These are phyloP conservation scores for Epithele typhae DNA, from an alignment of 768 basidiomycete species.

Conservation along the genomic window DNA sequence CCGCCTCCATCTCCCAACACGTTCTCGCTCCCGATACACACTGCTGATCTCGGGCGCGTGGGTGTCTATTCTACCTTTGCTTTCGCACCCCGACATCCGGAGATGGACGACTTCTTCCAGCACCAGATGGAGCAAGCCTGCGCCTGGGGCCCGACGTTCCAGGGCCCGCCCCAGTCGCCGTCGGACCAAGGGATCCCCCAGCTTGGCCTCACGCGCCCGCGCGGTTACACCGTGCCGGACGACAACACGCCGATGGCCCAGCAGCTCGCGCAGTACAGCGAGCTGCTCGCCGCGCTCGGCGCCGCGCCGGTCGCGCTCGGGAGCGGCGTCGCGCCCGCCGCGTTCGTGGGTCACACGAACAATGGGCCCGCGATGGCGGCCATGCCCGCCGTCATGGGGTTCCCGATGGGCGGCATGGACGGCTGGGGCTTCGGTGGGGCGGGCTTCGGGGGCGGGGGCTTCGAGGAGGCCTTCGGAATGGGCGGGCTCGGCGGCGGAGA, in stretches of 20 bases:
- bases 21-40: conserved; percentile 9
- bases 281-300: background rate
- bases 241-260: background rate
- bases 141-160: background rate
- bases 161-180: background rate
- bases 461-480: no score
- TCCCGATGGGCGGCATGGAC: no score
- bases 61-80: conserved; percentile 34
- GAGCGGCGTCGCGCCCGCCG: background rate
- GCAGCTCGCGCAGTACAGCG: background rate
- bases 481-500: no score
- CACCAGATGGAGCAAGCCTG: no score
- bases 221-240: no score
- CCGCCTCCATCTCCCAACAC: no score
- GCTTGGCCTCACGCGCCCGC: background rate
- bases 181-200: background rate
- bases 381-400: background rate
- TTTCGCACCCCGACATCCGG: background rate
- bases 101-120: background rate
- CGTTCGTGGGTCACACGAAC: no score
- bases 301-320: background rate
- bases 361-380: background rate
- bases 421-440: no score
- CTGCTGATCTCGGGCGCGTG: conserved; percentile 35
- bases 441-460: no score